Evolutionary conservation across 352 stramenopile species (phyloP).

Genomic region (Globisporangium acanthophoron): DNA sequence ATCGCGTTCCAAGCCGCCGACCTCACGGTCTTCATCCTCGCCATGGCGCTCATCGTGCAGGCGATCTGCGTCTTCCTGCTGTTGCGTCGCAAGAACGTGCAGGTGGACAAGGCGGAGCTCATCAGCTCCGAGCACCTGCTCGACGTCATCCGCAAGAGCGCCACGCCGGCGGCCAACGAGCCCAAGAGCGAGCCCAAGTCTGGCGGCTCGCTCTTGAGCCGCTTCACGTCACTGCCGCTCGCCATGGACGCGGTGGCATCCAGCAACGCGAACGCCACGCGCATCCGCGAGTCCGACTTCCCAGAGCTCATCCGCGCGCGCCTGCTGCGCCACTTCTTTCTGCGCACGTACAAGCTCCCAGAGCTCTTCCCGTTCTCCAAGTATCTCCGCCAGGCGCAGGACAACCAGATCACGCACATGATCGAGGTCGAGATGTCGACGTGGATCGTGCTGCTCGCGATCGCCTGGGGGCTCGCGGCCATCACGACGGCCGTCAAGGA

Average conservation of each 20-base stretch:
- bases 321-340: constrained; percentile 41
- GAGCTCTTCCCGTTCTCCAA: constrained; percentile 69
- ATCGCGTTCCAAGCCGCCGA: constrained; percentile 52
- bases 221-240: constrained; percentile 1
- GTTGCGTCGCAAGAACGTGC: constrained; percentile 29
- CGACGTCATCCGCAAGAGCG: constrained; percentile 10
- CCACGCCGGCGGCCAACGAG: neutral
- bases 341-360: constrained; percentile 33
- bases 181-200: neutral
- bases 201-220: constrained; percentile 1
- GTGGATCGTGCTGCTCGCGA: constrained; percentile 46
- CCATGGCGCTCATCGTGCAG: constrained; percentile 48
- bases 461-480: constrained; percentile 37
- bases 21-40: constrained; percentile 50
- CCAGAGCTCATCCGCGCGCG: constrained; percentile 24
- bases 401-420: constrained; percentile 76
- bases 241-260: neutral
- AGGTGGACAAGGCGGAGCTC: constrained; percentile 36
- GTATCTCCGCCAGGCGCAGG: constrained; percentile 65
- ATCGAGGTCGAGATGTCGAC: constrained; percentile 70
- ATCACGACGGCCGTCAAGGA: constrained; percentile 11
- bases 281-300: constrained; percentile 7
- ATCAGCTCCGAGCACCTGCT: constrained; percentile 36
- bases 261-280: neutral
- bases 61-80: constrained; percentile 39